Conservation (phyloP, 2,329 filamentous ascomycete species). For the Penicillium sp. region DNA sequence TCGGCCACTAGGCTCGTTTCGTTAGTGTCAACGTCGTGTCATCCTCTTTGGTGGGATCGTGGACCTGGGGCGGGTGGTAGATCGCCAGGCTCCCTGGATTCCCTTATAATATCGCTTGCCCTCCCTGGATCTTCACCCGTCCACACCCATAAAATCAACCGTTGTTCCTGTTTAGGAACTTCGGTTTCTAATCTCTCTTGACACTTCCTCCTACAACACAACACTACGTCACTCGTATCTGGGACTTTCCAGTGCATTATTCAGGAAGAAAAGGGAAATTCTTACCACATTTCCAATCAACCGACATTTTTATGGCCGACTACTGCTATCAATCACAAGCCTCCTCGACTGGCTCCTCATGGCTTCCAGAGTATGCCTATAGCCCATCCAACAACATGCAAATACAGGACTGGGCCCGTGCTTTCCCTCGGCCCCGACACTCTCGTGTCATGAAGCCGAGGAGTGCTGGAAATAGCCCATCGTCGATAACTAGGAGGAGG, state of each 20-base stretch:
- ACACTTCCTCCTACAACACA: background rate
- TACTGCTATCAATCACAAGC: constrained; percentile 29
- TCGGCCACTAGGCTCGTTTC: constrained; percentile 28
- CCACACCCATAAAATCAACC: background rate
- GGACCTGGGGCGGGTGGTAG: constrained; percentile 38
- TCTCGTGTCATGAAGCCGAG: constrained; percentile 62
- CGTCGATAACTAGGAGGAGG: constrained; percentile 50
- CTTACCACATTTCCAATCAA: background rate
- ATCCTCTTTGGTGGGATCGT: constrained; percentile 37
- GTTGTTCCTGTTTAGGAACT: background rate
- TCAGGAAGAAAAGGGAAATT: background rate
- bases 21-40: constrained; percentile 43
- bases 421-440: constrained; percentile 54
- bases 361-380: constrained; percentile 25
- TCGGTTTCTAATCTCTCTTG: background rate
- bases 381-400: constrained; percentile 26
- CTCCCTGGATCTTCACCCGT: constrained; percentile 10
- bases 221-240: background rate
- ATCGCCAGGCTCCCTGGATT: constrained; percentile 34
- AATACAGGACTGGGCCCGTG: constrained; percentile 46
- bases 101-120: constrained; percentile 20
- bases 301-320: constrained; percentile 29
- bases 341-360: constrained; percentile 29
- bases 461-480: constrained; percentile 70
- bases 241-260: background rate